Percentiles rank a stretch among this genome's conserved stretches.
Conservation (phyloP, 1,139 yeast species). For the Candida sanyaensis region DNA sequence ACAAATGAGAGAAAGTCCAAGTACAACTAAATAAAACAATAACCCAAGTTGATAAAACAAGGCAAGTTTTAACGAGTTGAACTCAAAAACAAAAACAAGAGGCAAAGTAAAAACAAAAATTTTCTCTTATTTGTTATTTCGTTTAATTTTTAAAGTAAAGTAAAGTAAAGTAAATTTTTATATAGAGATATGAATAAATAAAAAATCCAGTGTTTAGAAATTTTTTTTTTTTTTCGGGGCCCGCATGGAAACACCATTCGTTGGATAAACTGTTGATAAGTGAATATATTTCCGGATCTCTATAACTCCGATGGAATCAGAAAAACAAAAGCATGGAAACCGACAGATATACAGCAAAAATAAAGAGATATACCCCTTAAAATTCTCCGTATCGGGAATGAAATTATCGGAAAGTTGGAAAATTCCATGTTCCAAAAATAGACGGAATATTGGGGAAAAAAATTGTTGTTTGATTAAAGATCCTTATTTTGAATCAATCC, state of each 20-base stretch:
- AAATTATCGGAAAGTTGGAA: too few species aligned
- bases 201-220: too few species aligned
- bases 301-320: not conserved
- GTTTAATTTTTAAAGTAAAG: not conserved
- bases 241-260: too few species aligned
- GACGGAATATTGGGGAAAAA: too few species aligned
- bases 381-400: not conserved
- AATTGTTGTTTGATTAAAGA: too few species aligned
- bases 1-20: not conserved
- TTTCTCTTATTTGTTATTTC: not conserved
- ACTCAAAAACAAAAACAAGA: not conserved
- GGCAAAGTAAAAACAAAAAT: not conserved
- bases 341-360: not conserved
- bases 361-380: not conserved
- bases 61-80: conserved; percentile 2
- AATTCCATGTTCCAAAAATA: too few species aligned
- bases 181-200: too few species aligned
- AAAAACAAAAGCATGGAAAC: not conserved
- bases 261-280: too few species aligned
- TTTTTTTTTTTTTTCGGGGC: too few species aligned
- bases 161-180: not conserved
- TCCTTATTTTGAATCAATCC: too few species aligned
- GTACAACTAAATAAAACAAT: not conserved
- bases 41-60: not conserved
- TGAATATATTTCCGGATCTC: not conserved